phyloP scores from a whole-genome alignment of 2,329 filamentous ascomycete genomes.

The Sordariomycetes sp. region DNA sequence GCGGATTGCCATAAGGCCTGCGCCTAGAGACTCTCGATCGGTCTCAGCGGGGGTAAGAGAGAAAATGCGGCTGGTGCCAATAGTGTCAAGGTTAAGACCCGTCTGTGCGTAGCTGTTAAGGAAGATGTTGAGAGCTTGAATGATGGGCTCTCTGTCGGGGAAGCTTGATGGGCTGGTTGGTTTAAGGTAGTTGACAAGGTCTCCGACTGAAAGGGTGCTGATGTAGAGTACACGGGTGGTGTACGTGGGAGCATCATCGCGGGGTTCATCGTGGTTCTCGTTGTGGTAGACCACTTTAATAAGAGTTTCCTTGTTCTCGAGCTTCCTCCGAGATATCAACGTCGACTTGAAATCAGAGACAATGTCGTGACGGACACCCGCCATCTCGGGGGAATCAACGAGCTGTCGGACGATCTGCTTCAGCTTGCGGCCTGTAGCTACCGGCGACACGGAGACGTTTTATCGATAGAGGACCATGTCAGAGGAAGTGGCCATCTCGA shows the following conservation, averaged over 20 bases:
- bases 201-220: slow-evolving; percentile 11
- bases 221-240: slow-evolving; percentile 11
- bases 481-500: slow-evolving; percentile 24
- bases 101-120: slow-evolving; percentile 28
- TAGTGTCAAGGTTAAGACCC: slow-evolving; percentile 19
- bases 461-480: slow-evolving; percentile 28
- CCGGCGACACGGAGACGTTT: slow-evolving; percentile 21
- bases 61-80: slow-evolving; percentile 36
- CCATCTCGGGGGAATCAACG: slow-evolving; percentile 27
- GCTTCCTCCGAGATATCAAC: slow-evolving; percentile 13
- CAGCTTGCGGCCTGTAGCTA: slow-evolving; percentile 5
- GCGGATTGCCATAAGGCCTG: slow-evolving; percentile 23
- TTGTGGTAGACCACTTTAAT: slow-evolving; percentile 12
- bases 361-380: slow-evolving; percentile 11
- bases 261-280: slow-evolving; percentile 16
- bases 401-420: slow-evolving; percentile 8
- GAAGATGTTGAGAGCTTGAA: slow-evolving; percentile 35
- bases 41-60: slow-evolving; percentile 12
- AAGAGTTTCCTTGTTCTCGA: slow-evolving; percentile 7
- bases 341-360: slow-evolving; percentile 19
- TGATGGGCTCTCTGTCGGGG: slow-evolving; percentile 7
- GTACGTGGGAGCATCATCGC: slow-evolving; percentile 8
- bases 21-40: slow-evolving; percentile 5
- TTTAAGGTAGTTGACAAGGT: slow-evolving; percentile 13
- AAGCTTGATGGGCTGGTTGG: slow-evolving; percentile 11